Evolutionary conservation across 2,329 filamentous ascomycete species (phyloP).

Genomic region (Gnomoniopsis sp.): DNA sequence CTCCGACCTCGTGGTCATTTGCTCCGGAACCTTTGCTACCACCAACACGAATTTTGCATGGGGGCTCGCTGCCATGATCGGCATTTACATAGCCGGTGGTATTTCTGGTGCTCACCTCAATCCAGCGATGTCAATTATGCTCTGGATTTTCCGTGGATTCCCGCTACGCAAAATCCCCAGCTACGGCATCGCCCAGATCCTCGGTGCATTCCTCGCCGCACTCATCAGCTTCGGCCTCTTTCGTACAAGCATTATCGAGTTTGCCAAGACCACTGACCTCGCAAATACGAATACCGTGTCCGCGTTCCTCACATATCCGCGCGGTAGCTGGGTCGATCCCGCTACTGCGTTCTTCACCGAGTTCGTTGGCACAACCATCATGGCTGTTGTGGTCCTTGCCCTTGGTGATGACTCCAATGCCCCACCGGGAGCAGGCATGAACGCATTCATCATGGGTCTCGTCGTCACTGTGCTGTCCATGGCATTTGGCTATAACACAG

Average conservation of each 20-base stretch:
- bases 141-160: constrained; percentile 49
- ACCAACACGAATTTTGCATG: constrained; percentile 45
- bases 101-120: constrained; percentile 45
- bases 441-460: constrained; percentile 45
- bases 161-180: constrained; percentile 46
- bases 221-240: constrained; percentile 43
- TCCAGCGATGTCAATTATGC: constrained; percentile 39
- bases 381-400: constrained; percentile 39
- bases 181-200: constrained; percentile 49
- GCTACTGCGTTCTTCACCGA: constrained; percentile 44
- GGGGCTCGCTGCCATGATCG: constrained; percentile 53
- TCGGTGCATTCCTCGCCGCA: constrained; percentile 48
- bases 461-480: constrained; percentile 33
- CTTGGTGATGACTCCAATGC: constrained; percentile 44
- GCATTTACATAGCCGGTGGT: constrained; percentile 44
- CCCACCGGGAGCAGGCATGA: constrained; percentile 48
- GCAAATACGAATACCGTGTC: constrained; percentile 30
- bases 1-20: constrained; percentile 42
- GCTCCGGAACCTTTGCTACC: constrained; percentile 26
- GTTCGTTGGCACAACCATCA: constrained; percentile 38
- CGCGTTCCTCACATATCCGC: constrained; percentile 41
- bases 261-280: constrained; percentile 18
- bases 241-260: constrained; percentile 32
- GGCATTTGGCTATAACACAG: constrained; percentile 44
- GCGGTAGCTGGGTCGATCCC: constrained; percentile 33